Base-by-base conservation (phyloP, 1,284 basidiomycete species). In the Tilletia indica region DNA sequence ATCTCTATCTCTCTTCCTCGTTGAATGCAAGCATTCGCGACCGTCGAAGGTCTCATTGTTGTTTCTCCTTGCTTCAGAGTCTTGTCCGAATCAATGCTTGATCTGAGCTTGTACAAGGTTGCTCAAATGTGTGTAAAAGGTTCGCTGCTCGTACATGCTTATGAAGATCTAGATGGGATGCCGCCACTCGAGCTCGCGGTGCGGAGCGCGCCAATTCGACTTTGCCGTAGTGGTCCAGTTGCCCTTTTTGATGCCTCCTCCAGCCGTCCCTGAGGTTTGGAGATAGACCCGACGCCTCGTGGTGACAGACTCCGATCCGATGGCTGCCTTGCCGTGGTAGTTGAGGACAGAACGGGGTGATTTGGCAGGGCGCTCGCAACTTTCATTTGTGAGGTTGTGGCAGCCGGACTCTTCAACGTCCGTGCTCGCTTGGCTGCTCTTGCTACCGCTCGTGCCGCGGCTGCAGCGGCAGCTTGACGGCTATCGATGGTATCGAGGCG, bases 21-120 rank as follows among this genome's bases (percentile, higher is more conserved):
- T 64, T 64, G 61, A 64, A 64, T 64, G 61, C 61, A 64, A 64
- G 61, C 61, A 64, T 64, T 64, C 61, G 31, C 61, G 36, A 38
- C 34, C 38, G 6, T 45, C 14, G 42, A 14, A 45, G 42, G 42
- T 45, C 42, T 45, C 42, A 31, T 39, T 64, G 16, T 42, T 34
- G 38, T 34, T 14, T 19, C 19, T 11, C 34, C 61, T 14, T 39
- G 31, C 34, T 9, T 45, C 42, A 45, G 42, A 14, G 8, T 63
- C 58, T 63, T 14, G 14, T 19, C 25, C 25, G 25, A 31, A 31
- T 2, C 25, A 31, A 31, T 31, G 25, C 25, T 31, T 31, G 25
- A 31, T 31, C 25, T 31, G 25, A 31, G 25, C 25, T 31, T 31
- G 25, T 31, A 31, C 25, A 31, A 31, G 25, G 25, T 31, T 31